Percentiles rank a stretch among this genome's conserved stretches.
Conservation (phyloP, 441 rosid species). For the Capsella rubella region DNA sequence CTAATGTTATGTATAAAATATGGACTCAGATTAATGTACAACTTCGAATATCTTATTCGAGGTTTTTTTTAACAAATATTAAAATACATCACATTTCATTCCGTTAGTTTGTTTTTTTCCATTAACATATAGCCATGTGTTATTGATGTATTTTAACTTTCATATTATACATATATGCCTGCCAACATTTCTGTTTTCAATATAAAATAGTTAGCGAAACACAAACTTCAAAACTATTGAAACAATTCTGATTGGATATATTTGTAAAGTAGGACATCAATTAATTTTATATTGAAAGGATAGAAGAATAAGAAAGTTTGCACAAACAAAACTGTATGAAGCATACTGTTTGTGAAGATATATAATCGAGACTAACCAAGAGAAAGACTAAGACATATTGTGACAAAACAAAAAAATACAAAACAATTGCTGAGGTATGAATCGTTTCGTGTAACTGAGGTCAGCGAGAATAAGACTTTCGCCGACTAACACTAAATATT, state of each 20-base stretch:
- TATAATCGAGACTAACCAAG: not conserved
- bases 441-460: not conserved
- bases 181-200: not conserved
- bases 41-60: not conserved
- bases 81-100: not conserved
- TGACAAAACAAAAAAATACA: constrained; percentile 16
- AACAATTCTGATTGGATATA: not conserved
- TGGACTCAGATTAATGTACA: not conserved
- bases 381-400: constrained; percentile 14
- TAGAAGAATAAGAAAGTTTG: not conserved
- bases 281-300: not conserved
- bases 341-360: constrained; percentile 13
- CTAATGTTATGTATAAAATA: not conserved
- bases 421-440: not conserved
- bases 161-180: not conserved
- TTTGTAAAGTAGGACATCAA: not conserved
- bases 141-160: constrained; percentile 1
- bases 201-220: not conserved
- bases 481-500: not conserved
- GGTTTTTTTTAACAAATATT: not conserved
- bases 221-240: not conserved
- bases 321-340: constrained; percentile 7
- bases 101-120: not conserved
- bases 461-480: constrained; percentile 14
- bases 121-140: not conserved